A percentile compares a stretch with the other conserved stretches of the same genome.
These are phyloP conservation scores for Penicillium nordicum DNA, from an alignment of 2,329 filamentous ascomycete species.

Conservation along the genomic window DNA sequence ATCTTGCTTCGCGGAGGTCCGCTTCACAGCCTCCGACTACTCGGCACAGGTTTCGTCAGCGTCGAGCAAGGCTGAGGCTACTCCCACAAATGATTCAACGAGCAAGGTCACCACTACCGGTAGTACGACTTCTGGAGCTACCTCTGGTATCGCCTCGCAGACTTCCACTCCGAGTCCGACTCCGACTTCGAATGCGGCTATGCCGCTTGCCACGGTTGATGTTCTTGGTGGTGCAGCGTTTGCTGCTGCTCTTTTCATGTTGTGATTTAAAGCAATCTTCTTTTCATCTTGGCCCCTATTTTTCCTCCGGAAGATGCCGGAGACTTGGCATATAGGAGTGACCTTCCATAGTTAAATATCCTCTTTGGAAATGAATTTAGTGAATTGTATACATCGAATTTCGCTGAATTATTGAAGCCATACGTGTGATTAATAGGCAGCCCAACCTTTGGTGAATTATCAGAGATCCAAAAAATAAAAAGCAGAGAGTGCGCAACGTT, in stretches of 20 bases:
- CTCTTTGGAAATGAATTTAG: too few relatives aligned
- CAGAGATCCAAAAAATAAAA: too few relatives aligned
- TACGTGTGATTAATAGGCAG: too few relatives aligned
- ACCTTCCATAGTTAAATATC: too few relatives aligned
- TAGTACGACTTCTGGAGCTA: not conserved
- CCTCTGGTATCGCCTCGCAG: not conserved
- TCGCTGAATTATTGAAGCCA: too few relatives aligned
- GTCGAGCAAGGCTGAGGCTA: not conserved
- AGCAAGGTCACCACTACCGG: not conserved
- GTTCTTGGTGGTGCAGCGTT: slow-evolving; percentile 1
- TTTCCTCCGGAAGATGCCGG: not conserved
- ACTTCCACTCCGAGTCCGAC: not conserved
- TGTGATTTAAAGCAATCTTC: not conserved
- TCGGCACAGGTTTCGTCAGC: slow-evolving; percentile 9
- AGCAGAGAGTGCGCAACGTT: too few relatives aligned
- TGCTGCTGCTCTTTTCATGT: slow-evolving; percentile 7
- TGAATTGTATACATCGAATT: too few relatives aligned
- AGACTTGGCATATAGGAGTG: not conserved
- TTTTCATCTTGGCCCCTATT: not conserved
- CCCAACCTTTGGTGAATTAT: too few relatives aligned
- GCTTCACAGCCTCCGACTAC: slow-evolving; percentile 9
- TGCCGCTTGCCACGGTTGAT: not conserved
- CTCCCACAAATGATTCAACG: not conserved
- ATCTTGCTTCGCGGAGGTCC: slow-evolving; percentile 1
- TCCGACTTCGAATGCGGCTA: slow-evolving; percentile 1